Conservation (phyloP, 352 stramenopile species). For the Phytophthora megakarya region DNA sequence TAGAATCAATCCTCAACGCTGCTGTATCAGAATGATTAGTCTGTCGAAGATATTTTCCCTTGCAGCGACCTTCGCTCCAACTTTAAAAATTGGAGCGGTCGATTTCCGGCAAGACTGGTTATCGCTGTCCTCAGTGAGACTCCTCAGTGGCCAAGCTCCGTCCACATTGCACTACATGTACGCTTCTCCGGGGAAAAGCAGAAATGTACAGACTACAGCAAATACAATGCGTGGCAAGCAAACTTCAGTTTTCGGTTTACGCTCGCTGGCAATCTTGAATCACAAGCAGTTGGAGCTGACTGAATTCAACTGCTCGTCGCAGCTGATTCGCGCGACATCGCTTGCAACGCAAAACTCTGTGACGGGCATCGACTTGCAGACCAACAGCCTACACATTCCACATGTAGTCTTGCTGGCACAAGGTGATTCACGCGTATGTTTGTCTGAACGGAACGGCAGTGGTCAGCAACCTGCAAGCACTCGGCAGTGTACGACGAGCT, state of each 20-base stretch:
- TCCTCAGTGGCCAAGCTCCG: too few species aligned
- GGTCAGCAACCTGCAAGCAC: conserved; percentile 15
- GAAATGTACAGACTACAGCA: conserved; percentile 4
- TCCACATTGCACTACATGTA: neutral
- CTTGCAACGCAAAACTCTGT: neutral
- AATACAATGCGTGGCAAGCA: neutral
- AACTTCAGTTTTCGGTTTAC: conserved; percentile 25
- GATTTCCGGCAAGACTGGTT: too few species aligned
- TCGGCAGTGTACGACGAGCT: conserved; percentile 11
- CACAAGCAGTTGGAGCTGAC: conserved; percentile 14
- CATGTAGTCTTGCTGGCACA: too few species aligned
- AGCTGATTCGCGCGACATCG: neutral
- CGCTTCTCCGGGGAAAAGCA: conserved; percentile 4
- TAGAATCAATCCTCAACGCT: too few species aligned
- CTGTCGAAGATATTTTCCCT: too few species aligned
- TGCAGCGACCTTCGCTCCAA: too few species aligned
- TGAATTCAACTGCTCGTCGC: neutral
- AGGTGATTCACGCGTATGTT: too few species aligned
- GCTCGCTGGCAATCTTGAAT: neutral
- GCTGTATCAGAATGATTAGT: too few species aligned
- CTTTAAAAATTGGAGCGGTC: too few species aligned
- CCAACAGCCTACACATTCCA: too few species aligned
- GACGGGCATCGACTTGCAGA: neutral
- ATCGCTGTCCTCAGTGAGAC: too few species aligned
- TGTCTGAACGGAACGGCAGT: neutral